These are phyloP conservation scores for Bruguiera parviflora DNA, from an alignment of 345 rosid species.

Conservation along the genomic window DNA sequence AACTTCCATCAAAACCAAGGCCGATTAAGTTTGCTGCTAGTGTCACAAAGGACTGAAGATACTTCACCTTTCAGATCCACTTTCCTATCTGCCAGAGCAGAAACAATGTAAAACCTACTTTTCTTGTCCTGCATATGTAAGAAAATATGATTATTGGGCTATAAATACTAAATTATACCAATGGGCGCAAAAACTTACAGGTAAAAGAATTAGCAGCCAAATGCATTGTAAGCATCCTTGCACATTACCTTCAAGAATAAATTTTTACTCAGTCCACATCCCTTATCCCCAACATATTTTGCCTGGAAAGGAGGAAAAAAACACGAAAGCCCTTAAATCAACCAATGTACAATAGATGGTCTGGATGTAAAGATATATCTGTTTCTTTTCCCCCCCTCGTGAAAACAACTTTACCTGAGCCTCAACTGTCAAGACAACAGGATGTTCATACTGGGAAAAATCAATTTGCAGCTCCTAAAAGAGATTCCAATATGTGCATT, in stretches of 20 bases:
- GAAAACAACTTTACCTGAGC: conserved; percentile 50
- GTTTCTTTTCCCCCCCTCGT: too few species aligned
- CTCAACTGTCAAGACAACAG: conserved; percentile 78
- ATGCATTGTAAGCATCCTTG: background rate
- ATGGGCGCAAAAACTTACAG: background rate
- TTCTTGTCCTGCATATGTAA: conserved; percentile 72
- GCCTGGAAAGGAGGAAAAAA: conserved; percentile 38
- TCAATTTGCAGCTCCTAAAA: conserved; percentile 74
- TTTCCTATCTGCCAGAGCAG: conserved; percentile 71
- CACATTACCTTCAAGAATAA: conserved; percentile 74
- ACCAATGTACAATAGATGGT: background rate
- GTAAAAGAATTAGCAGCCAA: conserved; percentile 1
- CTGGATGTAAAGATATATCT: too few species aligned
- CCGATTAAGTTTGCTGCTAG: too few species aligned
- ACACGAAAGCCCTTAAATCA: conserved; percentile 1
- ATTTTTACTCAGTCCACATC: conserved; percentile 70
- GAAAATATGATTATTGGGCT: conserved; percentile 2
- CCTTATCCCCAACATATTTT: conserved; percentile 61
- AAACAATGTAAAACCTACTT: conserved; percentile 66
- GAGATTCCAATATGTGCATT: background rate
- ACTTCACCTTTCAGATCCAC: conserved; percentile 77
- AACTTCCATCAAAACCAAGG: conserved; percentile 27
- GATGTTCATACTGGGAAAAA: conserved; percentile 71
- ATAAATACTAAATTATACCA: too few species aligned
- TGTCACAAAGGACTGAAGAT: background rate